Conservation (phyloP, 805 yeast genomes). For the Ogataea naganishii region DNA sequence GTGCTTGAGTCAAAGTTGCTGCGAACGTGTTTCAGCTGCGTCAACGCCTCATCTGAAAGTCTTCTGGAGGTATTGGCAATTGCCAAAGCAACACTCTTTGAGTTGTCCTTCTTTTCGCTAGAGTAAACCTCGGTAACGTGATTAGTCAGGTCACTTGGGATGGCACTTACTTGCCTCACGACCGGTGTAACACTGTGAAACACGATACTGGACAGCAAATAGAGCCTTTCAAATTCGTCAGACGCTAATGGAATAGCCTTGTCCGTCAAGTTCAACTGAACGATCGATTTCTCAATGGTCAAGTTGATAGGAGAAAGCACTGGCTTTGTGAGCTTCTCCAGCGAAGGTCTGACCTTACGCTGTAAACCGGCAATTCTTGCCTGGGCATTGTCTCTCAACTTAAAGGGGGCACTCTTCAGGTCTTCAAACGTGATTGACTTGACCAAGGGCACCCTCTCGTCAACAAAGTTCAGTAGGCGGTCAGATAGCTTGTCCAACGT, state of each 20-base stretch:
- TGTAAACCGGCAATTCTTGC: neutral
- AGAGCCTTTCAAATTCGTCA: too few species aligned
- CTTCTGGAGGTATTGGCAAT: constrained; percentile 28
- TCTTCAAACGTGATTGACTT: neutral
- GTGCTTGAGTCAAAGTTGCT: too few species aligned
- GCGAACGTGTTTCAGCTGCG: too few species aligned
- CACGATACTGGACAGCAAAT: too few species aligned
- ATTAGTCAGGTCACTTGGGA: too few species aligned
- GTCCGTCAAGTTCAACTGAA: neutral
- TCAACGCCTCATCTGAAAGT: constrained; percentile 29
- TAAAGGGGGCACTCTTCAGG: neutral
- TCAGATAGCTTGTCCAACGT: neutral
- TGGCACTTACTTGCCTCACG: too few species aligned
- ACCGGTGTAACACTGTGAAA: too few species aligned
- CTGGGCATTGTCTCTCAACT: neutral
- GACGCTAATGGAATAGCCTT: neutral
- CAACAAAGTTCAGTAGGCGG: neutral
- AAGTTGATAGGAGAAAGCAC: neutral
- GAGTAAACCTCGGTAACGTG: constrained; percentile 24
- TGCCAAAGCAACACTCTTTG: constrained; percentile 21
- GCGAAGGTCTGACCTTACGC: neutral
- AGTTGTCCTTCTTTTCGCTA: constrained; percentile 18
- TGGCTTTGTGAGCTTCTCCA: neutral
- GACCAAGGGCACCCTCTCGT: neutral
- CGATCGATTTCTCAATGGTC: neutral